Evolutionary conservation across 345 rosid species (phyloP).

Genomic region (sweet orange (Citrus sinensis)): DNA sequence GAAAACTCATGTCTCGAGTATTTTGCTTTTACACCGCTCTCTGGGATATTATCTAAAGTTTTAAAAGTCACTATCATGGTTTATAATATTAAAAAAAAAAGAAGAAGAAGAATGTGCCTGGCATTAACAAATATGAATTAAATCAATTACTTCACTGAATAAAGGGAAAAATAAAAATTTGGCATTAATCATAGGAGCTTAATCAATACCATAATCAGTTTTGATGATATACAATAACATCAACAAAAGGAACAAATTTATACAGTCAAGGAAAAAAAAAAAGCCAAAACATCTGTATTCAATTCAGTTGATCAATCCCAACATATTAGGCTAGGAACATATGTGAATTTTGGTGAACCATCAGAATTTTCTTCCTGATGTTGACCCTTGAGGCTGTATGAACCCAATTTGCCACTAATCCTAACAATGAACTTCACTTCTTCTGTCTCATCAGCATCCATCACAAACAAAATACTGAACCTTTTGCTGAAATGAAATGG

Average conservation of each 20-base stretch:
- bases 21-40: neutral
- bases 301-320: neutral
- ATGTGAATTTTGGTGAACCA: neutral
- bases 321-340: neutral
- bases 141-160: too few species aligned
- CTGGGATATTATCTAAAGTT: too few species aligned
- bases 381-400: neutral
- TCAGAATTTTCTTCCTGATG: neutral
- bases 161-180: too few species aligned
- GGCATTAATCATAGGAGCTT: neutral
- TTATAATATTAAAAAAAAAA: too few species aligned
- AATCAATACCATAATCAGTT: neutral
- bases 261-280: neutral
- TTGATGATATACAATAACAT: neutral
- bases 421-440: neutral
- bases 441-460: neutral
- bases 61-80: too few species aligned
- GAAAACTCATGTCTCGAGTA: neutral
- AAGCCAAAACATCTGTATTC: neutral
- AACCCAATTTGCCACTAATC: neutral
- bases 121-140: too few species aligned
- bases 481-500: constrained; percentile 4
- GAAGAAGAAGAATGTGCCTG: too few species aligned
- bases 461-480: neutral
- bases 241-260: neutral